Percentiles rank a stretch among this genome's conserved stretches.
Evolutionary conservation across 192 early-diverging fungal genomes (phyloP).

Genomic region (Podila epicladia): DNA sequence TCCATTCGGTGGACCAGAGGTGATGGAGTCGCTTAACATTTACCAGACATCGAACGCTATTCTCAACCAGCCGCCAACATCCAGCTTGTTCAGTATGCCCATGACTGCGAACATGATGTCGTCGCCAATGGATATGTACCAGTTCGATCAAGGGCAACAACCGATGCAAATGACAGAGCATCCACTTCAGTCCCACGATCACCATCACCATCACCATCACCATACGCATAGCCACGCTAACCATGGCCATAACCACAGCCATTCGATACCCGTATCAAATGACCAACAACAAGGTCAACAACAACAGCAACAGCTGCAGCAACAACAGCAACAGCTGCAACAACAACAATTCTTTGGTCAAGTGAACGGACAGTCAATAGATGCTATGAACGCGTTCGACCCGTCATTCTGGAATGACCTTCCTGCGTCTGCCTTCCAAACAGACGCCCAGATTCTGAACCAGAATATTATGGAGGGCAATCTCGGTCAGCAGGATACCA

Average conservation of each 20-base stretch:
- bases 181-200: background rate
- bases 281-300: conserved; percentile 4
- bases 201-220: conserved; percentile 1
- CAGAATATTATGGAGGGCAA: conserved; percentile 4
- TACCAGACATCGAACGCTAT: conserved; percentile 38
- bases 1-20: conserved; percentile 40
- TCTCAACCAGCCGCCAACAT: conserved; percentile 23
- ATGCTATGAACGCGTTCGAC: background rate
- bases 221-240: background rate
- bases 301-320: conserved; percentile 1
- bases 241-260: background rate
- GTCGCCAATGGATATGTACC: conserved; percentile 9
- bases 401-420: conserved; percentile 32
- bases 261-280: background rate
- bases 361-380: background rate
- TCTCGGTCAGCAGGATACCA: background rate
- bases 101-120: background rate
- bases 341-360: background rate
- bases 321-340: too few species aligned
- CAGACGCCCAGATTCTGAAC: background rate
- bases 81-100: background rate
- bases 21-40: conserved; percentile 34
- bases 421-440: background rate
- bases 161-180: background rate
- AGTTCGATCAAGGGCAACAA: conserved; percentile 13